Base-by-base conservation (phyloP, 1,139 yeast genomes). In the Debaryomycetaceae sp. region DNA sequence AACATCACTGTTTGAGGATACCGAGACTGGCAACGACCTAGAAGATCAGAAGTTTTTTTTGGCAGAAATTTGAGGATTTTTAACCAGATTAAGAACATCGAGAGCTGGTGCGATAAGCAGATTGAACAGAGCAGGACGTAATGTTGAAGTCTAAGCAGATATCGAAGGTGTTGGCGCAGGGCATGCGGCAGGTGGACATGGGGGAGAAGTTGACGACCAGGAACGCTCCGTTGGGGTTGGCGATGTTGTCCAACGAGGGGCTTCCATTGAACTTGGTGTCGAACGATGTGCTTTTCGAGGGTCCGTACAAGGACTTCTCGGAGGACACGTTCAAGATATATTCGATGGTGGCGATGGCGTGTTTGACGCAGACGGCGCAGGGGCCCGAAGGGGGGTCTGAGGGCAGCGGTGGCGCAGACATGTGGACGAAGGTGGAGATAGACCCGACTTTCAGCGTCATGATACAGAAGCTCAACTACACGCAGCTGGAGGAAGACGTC, bases 131-230 rank as follows among this genome's bases (percentile, higher is more conserved):
- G 20, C 20, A 17, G 20, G 20, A 17, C 20, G 20, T 20, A 5
- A 78, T 78, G 83, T 66, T 78, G 41, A 80, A 76, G 50, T 75
- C 74, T 51, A 69, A 66, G 46, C 73, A 73, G 47, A 67, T 78
- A 38, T 62, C 78, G 8, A 58, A 63, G 39, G 63, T 78, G 14
- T 60, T 78, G 42, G 58, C 71, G 20, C 77, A 75, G 54, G 76
- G 68, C 3, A 60, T 78, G 43, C 54, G 51, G 11, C 70, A 74
- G 5, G 54, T 58, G 11, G 24, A 47, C 6, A 37, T 36, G 7
- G 44, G 35, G 4, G 43, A 42, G 14, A 40, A 46, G 5, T 41
- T 40, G 2, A 36, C 49, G 7, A 44, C 36, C 33, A 40, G 37
- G 22, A 46, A 35, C 27, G 45, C 63, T 8, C 76, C 80, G 3